phyloP scores from a whole-genome alignment of 768 basidiomycete species.

The Rhizopogon vinicolor region DNA sequence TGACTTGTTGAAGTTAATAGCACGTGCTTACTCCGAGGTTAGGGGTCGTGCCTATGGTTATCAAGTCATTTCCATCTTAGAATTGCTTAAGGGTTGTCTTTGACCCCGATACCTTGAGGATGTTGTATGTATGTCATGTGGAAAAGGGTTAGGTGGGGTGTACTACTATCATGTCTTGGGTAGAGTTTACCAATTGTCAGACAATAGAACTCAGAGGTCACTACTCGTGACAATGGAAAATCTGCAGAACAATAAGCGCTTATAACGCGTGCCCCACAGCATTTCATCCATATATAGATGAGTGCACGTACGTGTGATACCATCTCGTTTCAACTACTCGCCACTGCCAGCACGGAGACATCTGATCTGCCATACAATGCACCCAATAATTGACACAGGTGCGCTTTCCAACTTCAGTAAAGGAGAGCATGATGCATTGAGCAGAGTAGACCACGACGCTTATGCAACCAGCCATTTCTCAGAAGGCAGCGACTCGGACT shows the following conservation, averaged over 20 bases:
- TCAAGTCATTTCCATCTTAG: constrained; percentile 9
- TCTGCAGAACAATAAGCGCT: neutral
- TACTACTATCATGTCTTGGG: too few species aligned
- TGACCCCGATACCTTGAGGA: too few species aligned
- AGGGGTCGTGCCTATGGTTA: constrained; percentile 23
- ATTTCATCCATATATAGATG: neutral
- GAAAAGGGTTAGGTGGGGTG: too few species aligned
- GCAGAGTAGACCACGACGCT: neutral
- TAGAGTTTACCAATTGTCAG: too few species aligned
- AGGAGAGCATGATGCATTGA: neutral
- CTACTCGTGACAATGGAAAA: neutral
- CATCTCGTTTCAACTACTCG: neutral
- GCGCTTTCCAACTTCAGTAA: neutral
- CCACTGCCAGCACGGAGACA: neutral
- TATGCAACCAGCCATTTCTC: neutral
- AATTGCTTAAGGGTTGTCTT: neutral
- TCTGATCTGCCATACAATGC: neutral
- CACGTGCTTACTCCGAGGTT: neutral
- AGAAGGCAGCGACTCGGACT: neutral
- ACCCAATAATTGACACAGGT: constrained; percentile 9
- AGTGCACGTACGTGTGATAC: too few species aligned
- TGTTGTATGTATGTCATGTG: too few species aligned
- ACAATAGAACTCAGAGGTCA: too few species aligned
- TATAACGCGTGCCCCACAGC: neutral
- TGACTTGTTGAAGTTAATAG: neutral